A percentile compares a stretch with the other conserved stretches of the same genome.
Evolutionary conservation across 1,284 basidiomycete genomes (phyloP).

Genomic region (Trichosporon ovoides): DNA sequence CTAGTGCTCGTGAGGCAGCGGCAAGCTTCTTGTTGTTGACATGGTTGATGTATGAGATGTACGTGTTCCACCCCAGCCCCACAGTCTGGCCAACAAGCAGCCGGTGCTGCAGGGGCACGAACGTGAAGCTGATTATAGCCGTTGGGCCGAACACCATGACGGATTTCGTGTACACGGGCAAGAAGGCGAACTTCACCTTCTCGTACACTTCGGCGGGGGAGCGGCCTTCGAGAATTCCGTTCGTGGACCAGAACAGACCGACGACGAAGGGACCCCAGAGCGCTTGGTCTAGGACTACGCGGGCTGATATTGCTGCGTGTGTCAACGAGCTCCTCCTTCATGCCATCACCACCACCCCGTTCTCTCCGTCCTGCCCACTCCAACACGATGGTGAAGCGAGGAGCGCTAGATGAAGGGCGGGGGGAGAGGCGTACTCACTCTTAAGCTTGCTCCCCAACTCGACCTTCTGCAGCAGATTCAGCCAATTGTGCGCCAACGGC

Average conservation of each 20-base stretch:
- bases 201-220: conserved; percentile 30
- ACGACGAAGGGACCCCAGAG: conserved; percentile 23
- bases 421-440: conserved; percentile 11
- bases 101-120: conserved; percentile 71
- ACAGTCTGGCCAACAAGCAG: conserved; percentile 73
- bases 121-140: conserved; percentile 71
- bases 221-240: conserved; percentile 45
- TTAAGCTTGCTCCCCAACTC: conserved; percentile 3
- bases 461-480: conserved; percentile 13
- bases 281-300: conserved; percentile 16
- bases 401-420: no score
- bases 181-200: conserved; percentile 38
- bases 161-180: conserved; percentile 37
- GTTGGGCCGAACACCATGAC: conserved; percentile 69
- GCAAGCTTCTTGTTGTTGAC: conserved; percentile 32
- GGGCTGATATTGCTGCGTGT: conserved; percentile 10
- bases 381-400: no score
- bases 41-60: conserved; percentile 39
- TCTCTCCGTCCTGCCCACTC: no score
- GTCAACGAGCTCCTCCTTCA: no score
- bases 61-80: conserved; percentile 66
- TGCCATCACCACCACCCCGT: no score
- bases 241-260: conserved; percentile 34
- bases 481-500: conserved; percentile 21
- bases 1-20: conserved; percentile 16